Conservation (phyloP, 805 yeast species). For the Grigorovia transvaalensis region DNA sequence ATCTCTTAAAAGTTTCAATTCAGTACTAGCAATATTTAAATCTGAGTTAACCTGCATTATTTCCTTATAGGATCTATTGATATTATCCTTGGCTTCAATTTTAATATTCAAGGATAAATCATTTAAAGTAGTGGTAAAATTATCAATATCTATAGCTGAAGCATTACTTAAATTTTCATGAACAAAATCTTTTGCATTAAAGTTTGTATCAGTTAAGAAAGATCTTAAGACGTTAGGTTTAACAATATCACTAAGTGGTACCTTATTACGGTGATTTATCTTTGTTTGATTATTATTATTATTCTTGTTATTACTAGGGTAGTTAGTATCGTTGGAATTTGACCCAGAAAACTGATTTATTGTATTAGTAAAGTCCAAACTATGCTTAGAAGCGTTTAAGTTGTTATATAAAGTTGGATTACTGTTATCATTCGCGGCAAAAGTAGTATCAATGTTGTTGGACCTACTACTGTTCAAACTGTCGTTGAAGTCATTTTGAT, state of each 20-base stretch:
- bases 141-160: slow-evolving; percentile 62
- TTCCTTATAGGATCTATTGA: slow-evolving; percentile 53
- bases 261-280: background rate
- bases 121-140: slow-evolving; percentile 46
- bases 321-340: too few relatives aligned
- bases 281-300: background rate
- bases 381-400: background rate
- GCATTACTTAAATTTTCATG: slow-evolving; percentile 47
- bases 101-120: slow-evolving; percentile 41
- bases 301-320: too few relatives aligned
- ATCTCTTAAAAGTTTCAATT: slow-evolving; percentile 49
- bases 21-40: slow-evolving; percentile 52
- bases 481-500: background rate
- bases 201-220: slow-evolving; percentile 31
- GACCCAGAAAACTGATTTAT: background rate
- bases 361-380: background rate
- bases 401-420: background rate
- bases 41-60: slow-evolving; percentile 51
- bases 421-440: background rate
- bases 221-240: slow-evolving; percentile 13
- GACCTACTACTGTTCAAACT: background rate
- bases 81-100: slow-evolving; percentile 46
- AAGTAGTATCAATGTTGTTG: background rate
- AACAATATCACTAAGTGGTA: slow-evolving; percentile 1
- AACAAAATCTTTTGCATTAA: slow-evolving; percentile 41